Percentiles rank a stretch among this genome's conserved stretches.
These are phyloP conservation scores for Hypoxylon sp. DNA, from an alignment of 2,329 filamentous ascomycete genomes.

Conservation along the genomic window DNA sequence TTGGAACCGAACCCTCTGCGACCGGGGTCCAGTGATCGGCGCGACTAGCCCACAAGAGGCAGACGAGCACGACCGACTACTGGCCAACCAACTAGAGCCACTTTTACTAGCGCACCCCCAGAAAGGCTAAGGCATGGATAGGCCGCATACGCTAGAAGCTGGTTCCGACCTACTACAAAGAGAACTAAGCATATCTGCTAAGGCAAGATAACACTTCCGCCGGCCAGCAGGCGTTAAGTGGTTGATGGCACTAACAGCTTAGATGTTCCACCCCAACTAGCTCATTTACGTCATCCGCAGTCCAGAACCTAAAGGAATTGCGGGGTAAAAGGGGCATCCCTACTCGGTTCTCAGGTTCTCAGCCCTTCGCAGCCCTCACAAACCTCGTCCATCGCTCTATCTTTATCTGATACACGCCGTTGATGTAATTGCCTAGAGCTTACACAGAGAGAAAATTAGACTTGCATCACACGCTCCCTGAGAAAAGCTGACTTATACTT, in stretches of 20 bases:
- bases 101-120: slow-evolving; percentile 15
- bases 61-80: neutral
- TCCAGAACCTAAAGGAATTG: slow-evolving; percentile 45
- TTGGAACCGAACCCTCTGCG: slow-evolving; percentile 22
- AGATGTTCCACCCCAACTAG: slow-evolving; percentile 13
- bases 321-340: slow-evolving; percentile 47
- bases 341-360: slow-evolving; percentile 35
- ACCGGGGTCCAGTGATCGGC: slow-evolving; percentile 25
- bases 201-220: slow-evolving; percentile 15
- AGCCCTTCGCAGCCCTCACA: neutral
- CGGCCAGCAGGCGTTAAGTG: neutral
- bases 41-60: slow-evolving; percentile 7
- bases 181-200: slow-evolving; percentile 14
- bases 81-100: slow-evolving; percentile 12
- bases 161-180: slow-evolving; percentile 25
- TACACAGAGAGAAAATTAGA: slow-evolving; percentile 11
- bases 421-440: slow-evolving; percentile 36
- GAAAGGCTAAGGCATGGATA: slow-evolving; percentile 9
- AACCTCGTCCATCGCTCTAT: slow-evolving; percentile 2
- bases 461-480: slow-evolving; percentile 31
- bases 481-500: slow-evolving; percentile 17
- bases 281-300: slow-evolving; percentile 45
- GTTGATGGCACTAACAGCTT: slow-evolving; percentile 24
- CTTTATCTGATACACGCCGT: slow-evolving; percentile 24
- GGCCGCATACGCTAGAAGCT: neutral